Percentiles rank a stretch among this genome's conserved stretches.
phyloP scores from a whole-genome alignment of 2,329 filamentous ascomycete genomes.

The Blastomyces silverae region DNA sequence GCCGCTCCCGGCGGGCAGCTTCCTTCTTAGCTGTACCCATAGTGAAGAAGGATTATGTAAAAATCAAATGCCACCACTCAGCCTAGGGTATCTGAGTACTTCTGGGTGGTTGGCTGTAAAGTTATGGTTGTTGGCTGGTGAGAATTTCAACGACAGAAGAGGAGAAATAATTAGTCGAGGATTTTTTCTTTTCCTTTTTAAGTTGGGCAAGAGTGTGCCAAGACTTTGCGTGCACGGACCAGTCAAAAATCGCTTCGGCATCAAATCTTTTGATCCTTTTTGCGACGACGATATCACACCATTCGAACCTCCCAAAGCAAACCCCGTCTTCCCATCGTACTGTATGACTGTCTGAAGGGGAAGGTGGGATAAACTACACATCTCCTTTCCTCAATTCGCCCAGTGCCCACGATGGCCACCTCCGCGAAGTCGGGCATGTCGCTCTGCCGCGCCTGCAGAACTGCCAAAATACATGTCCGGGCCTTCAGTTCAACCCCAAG shows the following conservation, averaged over 20 bases:
- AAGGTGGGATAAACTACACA: background rate
- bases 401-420: slow-evolving; percentile 17
- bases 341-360: background rate
- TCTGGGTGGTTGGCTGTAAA: slow-evolving; percentile 11
- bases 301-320: background rate
- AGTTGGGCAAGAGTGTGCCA: slow-evolving; percentile 16
- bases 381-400: background rate
- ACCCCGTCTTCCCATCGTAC: background rate
- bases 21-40: slow-evolving; percentile 96
- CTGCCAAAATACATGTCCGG: slow-evolving; percentile 34
- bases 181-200: slow-evolving; percentile 30
- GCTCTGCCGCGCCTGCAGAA: slow-evolving; percentile 33
- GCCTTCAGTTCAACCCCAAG: slow-evolving; percentile 35
- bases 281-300: slow-evolving; percentile 1
- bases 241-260: slow-evolving; percentile 15
- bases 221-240: slow-evolving; percentile 19
- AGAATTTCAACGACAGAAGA: slow-evolving; percentile 25
- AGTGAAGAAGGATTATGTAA: slow-evolving; percentile 25
- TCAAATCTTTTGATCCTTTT: background rate
- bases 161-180: slow-evolving; percentile 23
- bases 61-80: slow-evolving; percentile 18
- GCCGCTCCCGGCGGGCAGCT: slow-evolving; percentile 68
- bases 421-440: slow-evolving; percentile 28
- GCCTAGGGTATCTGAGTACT: slow-evolving; percentile 1
- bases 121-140: slow-evolving; percentile 25